phyloP scores from a whole-genome alignment of 2,329 filamentous ascomycete genomes.

The Aspergillus fijiensis region DNA sequence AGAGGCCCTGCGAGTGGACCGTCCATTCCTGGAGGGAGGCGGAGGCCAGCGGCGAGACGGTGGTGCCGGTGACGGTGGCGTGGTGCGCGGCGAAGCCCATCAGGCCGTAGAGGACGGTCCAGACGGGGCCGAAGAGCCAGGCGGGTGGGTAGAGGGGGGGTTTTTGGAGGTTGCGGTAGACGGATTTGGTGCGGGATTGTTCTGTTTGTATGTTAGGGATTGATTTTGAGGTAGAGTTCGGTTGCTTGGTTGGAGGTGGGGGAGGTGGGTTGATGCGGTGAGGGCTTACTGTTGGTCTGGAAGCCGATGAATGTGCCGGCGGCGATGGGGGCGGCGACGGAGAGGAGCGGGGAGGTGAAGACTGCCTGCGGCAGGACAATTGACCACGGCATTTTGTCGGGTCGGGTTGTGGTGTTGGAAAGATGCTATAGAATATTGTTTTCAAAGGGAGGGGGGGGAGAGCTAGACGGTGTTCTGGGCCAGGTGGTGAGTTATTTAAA shows the following conservation, averaged over 20 bases:
- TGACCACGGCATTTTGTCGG: conserved; percentile 30
- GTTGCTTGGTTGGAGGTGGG: neutral
- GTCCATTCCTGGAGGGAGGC: conserved; percentile 58
- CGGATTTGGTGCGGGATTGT: conserved; percentile 32
- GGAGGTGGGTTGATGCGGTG: neutral
- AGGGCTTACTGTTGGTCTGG: conserved; percentile 30
- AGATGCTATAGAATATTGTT: neutral
- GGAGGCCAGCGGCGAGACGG: conserved; percentile 47
- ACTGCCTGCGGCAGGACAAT: conserved; percentile 30
- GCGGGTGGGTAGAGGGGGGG: conserved; percentile 58
- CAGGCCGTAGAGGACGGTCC: conserved; percentile 59
- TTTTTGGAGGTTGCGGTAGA: conserved; percentile 40
- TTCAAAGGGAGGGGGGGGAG: too few species aligned
- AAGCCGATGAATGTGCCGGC: conserved; percentile 30
- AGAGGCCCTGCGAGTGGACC: conserved; percentile 72
- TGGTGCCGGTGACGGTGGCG: conserved; percentile 64
- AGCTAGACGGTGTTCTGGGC: too few species aligned
- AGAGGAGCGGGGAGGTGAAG: conserved; percentile 32
- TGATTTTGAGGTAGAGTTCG: neutral
- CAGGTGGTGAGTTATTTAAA: too few species aligned
- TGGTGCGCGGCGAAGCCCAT: conserved; percentile 92
- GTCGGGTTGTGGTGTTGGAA: neutral
- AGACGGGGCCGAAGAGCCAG: conserved; percentile 59
- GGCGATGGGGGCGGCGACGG: conserved; percentile 30
- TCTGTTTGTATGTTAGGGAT: conserved; percentile 11